phyloP scores from a whole-genome alignment of 331 rosid genomes.

The Ulmus americana region DNA sequence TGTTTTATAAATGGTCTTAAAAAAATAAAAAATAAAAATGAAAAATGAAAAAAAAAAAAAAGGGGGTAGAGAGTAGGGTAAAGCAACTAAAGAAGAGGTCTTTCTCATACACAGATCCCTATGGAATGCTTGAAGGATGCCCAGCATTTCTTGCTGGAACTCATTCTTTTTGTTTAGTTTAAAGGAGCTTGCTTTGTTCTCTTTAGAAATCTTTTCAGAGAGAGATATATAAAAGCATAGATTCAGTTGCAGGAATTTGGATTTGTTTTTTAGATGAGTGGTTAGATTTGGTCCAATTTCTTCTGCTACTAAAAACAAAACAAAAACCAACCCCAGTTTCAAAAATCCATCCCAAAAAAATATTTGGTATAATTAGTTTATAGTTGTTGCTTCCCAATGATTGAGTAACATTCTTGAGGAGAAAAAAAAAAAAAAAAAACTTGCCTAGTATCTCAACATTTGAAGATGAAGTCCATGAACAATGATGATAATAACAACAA shows the following conservation, averaged over 20 bases:
- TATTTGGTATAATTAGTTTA: conserved; percentile 38
- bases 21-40: conserved; percentile 4
- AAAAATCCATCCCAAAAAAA: conserved; percentile 12
- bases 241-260: conserved; percentile 39
- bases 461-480: conserved; percentile 52
- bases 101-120: conserved; percentile 88
- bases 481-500: conserved; percentile 40
- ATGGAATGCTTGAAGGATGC: conserved; percentile 53
- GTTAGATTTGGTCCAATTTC: conserved; percentile 32
- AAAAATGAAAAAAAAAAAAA: conserved; percentile 31
- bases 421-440: conserved; percentile 10
- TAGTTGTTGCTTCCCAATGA: conserved; percentile 37
- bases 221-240: conserved; percentile 17
- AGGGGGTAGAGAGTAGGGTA: conserved; percentile 30
- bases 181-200: conserved; percentile 54
- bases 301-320: conserved; percentile 22
- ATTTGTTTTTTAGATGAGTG: conserved; percentile 25
- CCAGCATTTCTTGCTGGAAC: conserved; percentile 46
- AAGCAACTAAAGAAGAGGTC: conserved; percentile 56
- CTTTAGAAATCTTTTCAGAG: conserved; percentile 33
- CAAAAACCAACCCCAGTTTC: conserved; percentile 24
- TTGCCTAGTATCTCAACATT: background rate
- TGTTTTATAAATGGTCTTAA: background rate
- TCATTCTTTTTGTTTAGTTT: conserved; percentile 78
- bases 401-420: conserved; percentile 41